Evolutionary conservation across 441 rosid genomes (phyloP).

Genomic region (Jatropha podagrica): DNA sequence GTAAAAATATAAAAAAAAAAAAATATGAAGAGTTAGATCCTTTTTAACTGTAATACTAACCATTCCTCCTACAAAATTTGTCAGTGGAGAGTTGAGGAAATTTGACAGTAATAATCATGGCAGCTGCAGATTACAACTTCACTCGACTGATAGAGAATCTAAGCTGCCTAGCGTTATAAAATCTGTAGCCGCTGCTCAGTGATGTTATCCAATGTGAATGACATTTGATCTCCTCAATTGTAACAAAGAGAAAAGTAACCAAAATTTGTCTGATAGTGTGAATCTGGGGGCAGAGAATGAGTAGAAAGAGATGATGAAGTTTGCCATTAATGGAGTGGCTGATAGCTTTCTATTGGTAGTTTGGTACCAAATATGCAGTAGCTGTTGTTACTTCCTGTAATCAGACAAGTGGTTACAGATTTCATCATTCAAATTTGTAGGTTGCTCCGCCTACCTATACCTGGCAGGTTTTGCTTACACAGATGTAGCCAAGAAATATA

Average conservation of each 20-base stretch:
- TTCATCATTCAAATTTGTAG: slow-evolving; percentile 4
- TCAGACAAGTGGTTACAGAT: background rate
- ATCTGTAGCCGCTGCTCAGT: background rate
- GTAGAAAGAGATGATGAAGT: background rate
- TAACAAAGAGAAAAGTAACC: background rate
- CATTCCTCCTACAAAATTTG: background rate
- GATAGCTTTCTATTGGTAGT: background rate
- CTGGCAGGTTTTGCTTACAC: slow-evolving; percentile 11
- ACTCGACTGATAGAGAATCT: background rate
- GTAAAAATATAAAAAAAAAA: no score
- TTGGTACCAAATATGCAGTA: slow-evolving; percentile 1
- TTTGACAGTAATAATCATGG: background rate
- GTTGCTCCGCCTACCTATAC: slow-evolving; percentile 4
- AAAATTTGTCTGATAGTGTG: background rate
- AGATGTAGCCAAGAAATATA: background rate
- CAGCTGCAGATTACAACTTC: background rate
- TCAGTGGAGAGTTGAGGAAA: background rate
- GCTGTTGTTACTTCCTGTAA: background rate
- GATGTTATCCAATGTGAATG: background rate
- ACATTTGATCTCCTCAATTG: background rate
- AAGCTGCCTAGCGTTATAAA: background rate
- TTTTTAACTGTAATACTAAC: no score
- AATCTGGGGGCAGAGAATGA: background rate
- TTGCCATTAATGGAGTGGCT: slow-evolving; percentile 9
- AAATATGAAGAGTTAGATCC: no score